These are phyloP conservation scores for Fraxinus floribunda DNA, from an alignment of 305 asterid species.

Conservation along the genomic window DNA sequence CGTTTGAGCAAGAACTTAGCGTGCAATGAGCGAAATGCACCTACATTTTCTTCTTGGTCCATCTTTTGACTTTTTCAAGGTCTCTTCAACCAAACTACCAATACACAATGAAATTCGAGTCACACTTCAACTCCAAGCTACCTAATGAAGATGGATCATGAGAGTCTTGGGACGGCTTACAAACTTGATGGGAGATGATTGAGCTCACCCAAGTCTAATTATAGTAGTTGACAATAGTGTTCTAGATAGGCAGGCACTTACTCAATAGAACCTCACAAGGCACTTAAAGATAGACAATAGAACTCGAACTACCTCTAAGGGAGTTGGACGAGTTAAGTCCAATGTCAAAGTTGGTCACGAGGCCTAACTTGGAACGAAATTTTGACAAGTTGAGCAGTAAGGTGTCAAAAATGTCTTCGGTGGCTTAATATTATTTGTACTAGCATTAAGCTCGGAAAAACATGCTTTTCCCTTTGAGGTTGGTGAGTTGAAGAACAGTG, in stretches of 20 bases:
- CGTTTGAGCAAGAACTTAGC: too few species aligned
- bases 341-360: not conserved
- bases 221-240: too few species aligned
- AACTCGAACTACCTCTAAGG: not conserved
- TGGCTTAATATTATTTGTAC: not conserved
- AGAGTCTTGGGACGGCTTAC: not conserved
- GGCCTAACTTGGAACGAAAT: not conserved
- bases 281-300: not conserved
- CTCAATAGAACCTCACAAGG: not conserved
- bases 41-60: too few species aligned
- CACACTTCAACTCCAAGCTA: not conserved
- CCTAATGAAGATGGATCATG: not conserved
- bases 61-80: too few species aligned
- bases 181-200: too few species aligned
- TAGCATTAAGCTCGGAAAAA: not conserved
- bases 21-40: too few species aligned
- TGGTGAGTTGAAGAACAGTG: not conserved
- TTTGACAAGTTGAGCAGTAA: not conserved
- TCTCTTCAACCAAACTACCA: too few species aligned
- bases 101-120: too few species aligned
- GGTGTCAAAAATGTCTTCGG: not conserved
- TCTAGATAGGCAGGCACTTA: not conserved
- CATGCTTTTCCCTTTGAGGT: not conserved
- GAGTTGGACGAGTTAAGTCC: not conserved
- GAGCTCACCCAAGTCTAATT: too few species aligned